Evolutionary conservation across 495 filamentous ascomycete species (phyloP).

Genomic region (Trichoderma reesei): DNA sequence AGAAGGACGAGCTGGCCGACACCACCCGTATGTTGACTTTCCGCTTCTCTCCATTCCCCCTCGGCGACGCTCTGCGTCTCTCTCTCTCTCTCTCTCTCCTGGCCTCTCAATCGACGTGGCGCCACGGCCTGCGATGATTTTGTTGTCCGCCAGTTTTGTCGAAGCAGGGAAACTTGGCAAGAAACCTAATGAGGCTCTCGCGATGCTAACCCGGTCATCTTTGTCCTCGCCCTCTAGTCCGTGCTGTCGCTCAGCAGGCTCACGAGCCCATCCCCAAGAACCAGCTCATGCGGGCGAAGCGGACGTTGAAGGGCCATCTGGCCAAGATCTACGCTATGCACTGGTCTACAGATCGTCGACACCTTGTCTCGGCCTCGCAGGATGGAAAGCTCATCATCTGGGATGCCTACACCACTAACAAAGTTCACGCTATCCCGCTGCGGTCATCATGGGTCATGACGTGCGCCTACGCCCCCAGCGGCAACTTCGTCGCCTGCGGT

Average conservation of each 20-base stretch:
- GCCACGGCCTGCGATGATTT: not conserved
- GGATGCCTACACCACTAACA: slow-evolving; percentile 99
- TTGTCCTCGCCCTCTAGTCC: slow-evolving; percentile 46
- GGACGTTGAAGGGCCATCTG: slow-evolving; percentile 91
- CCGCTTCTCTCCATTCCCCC: not conserved
- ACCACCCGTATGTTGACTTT: slow-evolving; percentile 77
- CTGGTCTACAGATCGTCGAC: slow-evolving; percentile 97
- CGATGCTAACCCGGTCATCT: slow-evolving; percentile 11
- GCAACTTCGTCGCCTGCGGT: slow-evolving; percentile 96
- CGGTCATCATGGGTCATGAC: slow-evolving; percentile 99
- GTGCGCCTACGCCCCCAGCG: slow-evolving; percentile 96
- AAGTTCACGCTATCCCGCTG: slow-evolving; percentile 97
- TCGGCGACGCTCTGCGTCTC: not conserved
- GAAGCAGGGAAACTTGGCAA: not conserved
- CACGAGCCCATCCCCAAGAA: slow-evolving; percentile 85
- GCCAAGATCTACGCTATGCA: slow-evolving; percentile 99
- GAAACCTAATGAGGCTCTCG: slow-evolving; percentile 7
- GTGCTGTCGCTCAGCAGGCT: slow-evolving; percentile 77
- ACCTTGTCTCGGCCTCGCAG: slow-evolving; percentile 95
- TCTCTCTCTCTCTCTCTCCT: no score
- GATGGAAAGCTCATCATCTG: slow-evolving; percentile 99
- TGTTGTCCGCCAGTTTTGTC: not conserved
- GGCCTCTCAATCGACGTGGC: slow-evolving; percentile 1
- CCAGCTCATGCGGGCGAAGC: slow-evolving; percentile 85
- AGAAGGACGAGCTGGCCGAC: slow-evolving; percentile 98